Conservation (phyloP, 257 asterid species). For the Scutellaria baicalensis region DNA sequence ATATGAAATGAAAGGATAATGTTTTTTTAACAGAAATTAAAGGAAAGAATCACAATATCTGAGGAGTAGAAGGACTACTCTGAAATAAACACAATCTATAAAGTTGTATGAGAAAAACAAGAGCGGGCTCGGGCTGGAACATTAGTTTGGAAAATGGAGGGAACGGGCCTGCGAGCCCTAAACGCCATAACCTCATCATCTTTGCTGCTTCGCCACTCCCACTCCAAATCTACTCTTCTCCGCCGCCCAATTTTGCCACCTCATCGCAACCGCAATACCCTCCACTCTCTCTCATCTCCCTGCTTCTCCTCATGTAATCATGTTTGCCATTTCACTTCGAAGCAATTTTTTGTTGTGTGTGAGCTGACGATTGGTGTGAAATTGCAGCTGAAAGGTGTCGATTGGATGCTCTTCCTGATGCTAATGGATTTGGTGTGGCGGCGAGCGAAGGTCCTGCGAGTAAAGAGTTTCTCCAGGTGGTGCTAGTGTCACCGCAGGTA, state of each 20-base stretch:
- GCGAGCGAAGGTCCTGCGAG: slow-evolving; percentile 30
- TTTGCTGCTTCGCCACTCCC: slow-evolving; percentile 25
- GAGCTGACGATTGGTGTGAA: neutral
- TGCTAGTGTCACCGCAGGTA: slow-evolving; percentile 95
- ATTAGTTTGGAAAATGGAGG: slow-evolving; percentile 28
- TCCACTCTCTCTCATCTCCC: slow-evolving; percentile 22
- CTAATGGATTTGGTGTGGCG: slow-evolving; percentile 39
- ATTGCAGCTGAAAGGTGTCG: slow-evolving; percentile 41
- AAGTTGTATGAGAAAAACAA: neutral
- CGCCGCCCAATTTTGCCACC: slow-evolving; percentile 23
- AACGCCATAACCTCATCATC: slow-evolving; percentile 33
- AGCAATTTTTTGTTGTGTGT: neutral
- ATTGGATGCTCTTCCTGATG: slow-evolving; percentile 40
- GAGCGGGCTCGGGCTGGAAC: slow-evolving; percentile 6
- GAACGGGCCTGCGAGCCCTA: slow-evolving; percentile 45
- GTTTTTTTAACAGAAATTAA: neutral
- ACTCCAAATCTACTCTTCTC: slow-evolving; percentile 25
- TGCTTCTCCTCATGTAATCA: slow-evolving; percentile 42
- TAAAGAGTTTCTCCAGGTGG: slow-evolving; percentile 71
- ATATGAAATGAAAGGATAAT: too few relatives aligned
- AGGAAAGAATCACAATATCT: neutral
- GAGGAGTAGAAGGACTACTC: neutral
- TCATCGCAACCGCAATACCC: slow-evolving; percentile 14
- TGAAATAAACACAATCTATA: neutral
- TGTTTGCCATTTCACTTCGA: neutral